These are phyloP conservation scores for Aspergillus funiculosus DNA, from an alignment of 495 filamentous ascomycete species.

Conservation along the genomic window DNA sequence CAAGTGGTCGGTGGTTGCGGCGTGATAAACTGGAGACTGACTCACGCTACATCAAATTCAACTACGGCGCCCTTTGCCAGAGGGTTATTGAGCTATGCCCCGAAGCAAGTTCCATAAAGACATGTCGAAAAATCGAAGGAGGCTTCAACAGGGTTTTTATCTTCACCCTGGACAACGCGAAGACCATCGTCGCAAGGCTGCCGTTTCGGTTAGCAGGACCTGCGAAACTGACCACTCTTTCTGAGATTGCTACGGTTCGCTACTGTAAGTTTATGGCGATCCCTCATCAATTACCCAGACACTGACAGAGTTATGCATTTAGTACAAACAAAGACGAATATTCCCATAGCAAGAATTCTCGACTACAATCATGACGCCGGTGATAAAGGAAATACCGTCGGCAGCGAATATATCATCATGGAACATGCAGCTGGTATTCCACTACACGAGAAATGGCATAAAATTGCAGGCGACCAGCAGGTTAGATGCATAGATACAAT, in stretches of 20 bases:
- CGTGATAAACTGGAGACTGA: conserved; percentile 28
- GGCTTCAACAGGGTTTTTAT: conserved; percentile 42
- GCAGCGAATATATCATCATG: conserved; percentile 44
- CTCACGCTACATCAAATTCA: conserved; percentile 32
- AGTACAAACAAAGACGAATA: conserved; percentile 34
- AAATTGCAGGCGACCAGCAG: conserved; percentile 30
- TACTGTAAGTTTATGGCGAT: conserved; percentile 29
- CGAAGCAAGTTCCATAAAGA: conserved; percentile 18
- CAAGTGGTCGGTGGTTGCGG: conserved; percentile 38
- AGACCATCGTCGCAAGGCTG: conserved; percentile 32
- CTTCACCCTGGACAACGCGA: conserved; percentile 33
- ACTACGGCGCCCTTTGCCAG: conserved; percentile 34
- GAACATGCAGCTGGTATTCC: conserved; percentile 34
- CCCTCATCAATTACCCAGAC: background rate
- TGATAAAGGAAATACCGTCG: conserved; percentile 28
- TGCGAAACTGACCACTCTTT: conserved; percentile 27
- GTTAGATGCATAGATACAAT: conserved; percentile 32
- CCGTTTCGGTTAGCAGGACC: conserved; percentile 34
- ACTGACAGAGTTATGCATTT: conserved; percentile 9
- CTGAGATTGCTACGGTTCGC: conserved; percentile 40
- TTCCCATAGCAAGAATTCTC: conserved; percentile 39
- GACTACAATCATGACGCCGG: conserved; percentile 31
- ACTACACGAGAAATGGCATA: conserved; percentile 33
- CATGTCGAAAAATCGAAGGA: conserved; percentile 37
- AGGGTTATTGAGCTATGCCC: conserved; percentile 29